Evolutionary conservation across 352 stramenopile genomes (phyloP), one percentile per base, ranked within the genome.

Genomic region (Globisporangium heterothallicum): DNA sequence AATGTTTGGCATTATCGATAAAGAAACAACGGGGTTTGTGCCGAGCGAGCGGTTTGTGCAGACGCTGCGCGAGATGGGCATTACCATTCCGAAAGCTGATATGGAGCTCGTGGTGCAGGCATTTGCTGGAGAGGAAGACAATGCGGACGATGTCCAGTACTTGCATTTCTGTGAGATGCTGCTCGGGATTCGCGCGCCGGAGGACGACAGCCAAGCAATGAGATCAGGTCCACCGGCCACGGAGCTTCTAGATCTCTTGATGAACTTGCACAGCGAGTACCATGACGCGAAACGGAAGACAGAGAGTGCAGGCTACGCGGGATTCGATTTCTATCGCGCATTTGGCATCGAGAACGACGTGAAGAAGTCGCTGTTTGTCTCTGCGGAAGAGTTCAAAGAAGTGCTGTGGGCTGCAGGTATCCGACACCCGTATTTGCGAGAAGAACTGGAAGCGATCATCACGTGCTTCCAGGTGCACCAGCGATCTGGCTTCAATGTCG

Each of bases 1-100:
- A 32, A 92, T 88, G 78, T 89, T 89, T 57, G 68, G 61, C 16
- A 92, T 90, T 38, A 74, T 89, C 13, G 81, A 92, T 63, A 87
- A 88, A 42, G 74, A 88, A 8, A 78, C 68, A 1, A 78, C 64
- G 1, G 78, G 81, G 4, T 63, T 71, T 21, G 52, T 92, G 2
- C 46, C 77, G 19, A 47, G 42, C 18, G 63, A 43, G 14, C 59
- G 70, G 27, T 90, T 92, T 53, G 49, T 71, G 12, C 66, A 86
- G 45, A 83, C 74, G 2, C 58, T 92, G 14, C 61, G 68, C 8
- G 78, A 88, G 18, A 84, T 89, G 71, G 74, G 74, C 27, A 68
- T 89, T 42, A 53, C 42, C 0, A 26, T 88, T 0, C 36, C 64
- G 2, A 63, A 64, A 19, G 41, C 57, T 24, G 66, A 86, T 24